A percentile compares a stretch with the other conserved stretches of the same genome.
Conservation (phyloP, 2,329 filamentous ascomycete species). For the Aspergillus niger region DNA sequence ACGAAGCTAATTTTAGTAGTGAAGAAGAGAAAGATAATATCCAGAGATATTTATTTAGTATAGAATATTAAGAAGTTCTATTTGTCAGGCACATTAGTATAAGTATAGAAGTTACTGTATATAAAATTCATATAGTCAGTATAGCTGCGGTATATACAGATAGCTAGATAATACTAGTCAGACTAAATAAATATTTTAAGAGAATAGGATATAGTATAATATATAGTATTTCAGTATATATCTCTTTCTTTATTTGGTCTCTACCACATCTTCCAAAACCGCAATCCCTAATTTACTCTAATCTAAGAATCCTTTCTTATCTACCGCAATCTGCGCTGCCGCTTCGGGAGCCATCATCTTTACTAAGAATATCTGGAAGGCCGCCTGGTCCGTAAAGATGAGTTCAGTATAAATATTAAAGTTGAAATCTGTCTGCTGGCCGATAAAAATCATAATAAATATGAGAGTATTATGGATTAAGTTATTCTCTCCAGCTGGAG, state of each 20-base stretch:
- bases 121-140: too few relatives aligned
- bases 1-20: too few relatives aligned
- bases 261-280: not conserved
- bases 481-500: not conserved
- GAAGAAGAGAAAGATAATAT: too few relatives aligned
- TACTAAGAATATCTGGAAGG: constrained; percentile 18
- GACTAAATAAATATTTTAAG: too few relatives aligned
- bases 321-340: constrained; percentile 22
- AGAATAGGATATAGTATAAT: too few relatives aligned
- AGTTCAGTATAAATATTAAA: constrained; percentile 25
- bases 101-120: too few relatives aligned
- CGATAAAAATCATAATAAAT: constrained; percentile 18
- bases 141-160: too few relatives aligned
- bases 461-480: constrained; percentile 18
- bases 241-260: not conserved
- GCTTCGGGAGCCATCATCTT: constrained; percentile 20
- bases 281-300: constrained; percentile 9
- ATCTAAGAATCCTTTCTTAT: constrained; percentile 27
- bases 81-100: too few relatives aligned
- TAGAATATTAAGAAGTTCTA: too few relatives aligned
- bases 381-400: constrained; percentile 21
- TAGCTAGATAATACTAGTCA: too few relatives aligned
- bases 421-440: constrained; percentile 22
- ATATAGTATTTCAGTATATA: too few relatives aligned
- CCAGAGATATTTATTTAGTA: too few relatives aligned